These are phyloP conservation scores for Clonostachys byssicola DNA, from an alignment of 2,329 filamentous ascomycete genomes.

Conservation along the genomic window DNA sequence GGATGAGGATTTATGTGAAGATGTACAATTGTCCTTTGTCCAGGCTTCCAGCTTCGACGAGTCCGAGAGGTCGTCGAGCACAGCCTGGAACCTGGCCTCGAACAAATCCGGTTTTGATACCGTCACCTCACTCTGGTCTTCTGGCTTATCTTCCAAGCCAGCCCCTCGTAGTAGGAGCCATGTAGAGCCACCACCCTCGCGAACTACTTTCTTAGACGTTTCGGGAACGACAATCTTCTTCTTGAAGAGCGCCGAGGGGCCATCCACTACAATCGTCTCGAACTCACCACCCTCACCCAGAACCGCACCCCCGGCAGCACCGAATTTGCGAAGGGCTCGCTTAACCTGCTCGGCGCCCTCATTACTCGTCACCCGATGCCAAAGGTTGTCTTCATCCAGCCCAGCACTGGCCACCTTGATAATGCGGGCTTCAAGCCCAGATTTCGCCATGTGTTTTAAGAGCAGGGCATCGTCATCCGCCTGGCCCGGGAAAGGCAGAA, in stretches of 20 bases:
- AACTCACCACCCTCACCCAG: conserved; percentile 95
- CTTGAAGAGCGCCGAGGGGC: conserved; percentile 70
- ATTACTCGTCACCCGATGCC: conserved; percentile 68
- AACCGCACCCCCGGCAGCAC: conserved; percentile 63
- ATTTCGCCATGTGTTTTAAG: conserved; percentile 74
- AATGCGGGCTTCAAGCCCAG: conserved; percentile 81
- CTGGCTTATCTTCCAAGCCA: conserved; percentile 39
- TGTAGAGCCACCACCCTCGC: conserved; percentile 73
- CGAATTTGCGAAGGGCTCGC: conserved; percentile 62
- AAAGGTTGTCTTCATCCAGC: conserved; percentile 75
- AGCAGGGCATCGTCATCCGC: conserved; percentile 48
- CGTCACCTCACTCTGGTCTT: conserved; percentile 6
- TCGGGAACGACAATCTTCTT: conserved; percentile 61
- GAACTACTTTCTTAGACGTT: conserved; percentile 45
- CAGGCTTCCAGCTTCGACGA: not conserved
- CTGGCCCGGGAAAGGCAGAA: conserved; percentile 47
- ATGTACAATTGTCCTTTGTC: too few species aligned
- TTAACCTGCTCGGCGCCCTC: conserved; percentile 41
- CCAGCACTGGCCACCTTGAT: conserved; percentile 94
- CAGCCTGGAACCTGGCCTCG: conserved; percentile 53
- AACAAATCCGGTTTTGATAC: conserved; percentile 61
- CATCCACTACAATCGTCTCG: conserved; percentile 85
- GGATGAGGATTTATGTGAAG: not conserved
- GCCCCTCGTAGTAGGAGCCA: conserved; percentile 63
- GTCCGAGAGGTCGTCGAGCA: conserved; percentile 11